Base-by-base conservation (phyloP, 768 basidiomycete species). In the Paxillus rubicundulus region DNA sequence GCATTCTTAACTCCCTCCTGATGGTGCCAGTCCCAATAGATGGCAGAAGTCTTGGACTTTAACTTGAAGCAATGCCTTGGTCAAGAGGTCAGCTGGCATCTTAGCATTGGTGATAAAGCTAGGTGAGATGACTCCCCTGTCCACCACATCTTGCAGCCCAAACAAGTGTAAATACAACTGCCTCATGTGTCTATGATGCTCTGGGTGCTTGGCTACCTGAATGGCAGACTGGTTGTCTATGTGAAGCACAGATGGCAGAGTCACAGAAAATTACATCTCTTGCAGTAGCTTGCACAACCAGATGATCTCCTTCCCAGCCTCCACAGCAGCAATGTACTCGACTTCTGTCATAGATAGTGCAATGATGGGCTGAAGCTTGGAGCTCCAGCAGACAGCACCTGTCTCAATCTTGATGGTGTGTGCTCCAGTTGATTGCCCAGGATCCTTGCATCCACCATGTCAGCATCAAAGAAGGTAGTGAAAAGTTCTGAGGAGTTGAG, bases 311-410 rank as follows among this genome's bases (percentile, higher is more conserved):
- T 67, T 52, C 7, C 53, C 54, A 4, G 67, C 69, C 5, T 61
- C 49, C 0, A 50, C 48, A 1, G 63, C 49, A 7, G 69, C 61
- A 17, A 75, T 66, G 52, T 73, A 73, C 50, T 77, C 73, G 2
- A 72, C 70, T 53, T 75, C 72, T 1, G 59, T 63, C 0, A 69
- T 74, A 2, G 72, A 76, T 1, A 64, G 46, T 0, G 74, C 60
- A 12, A 75, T 66, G 3, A 62, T 59, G 1, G 61, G 17, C 53
- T 79, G 77, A 9, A 47, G 52, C 38, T 64, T 64, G 0, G 65
- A 69, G 9, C 45, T 49, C 76, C 76, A 79, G 21, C 47, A 59
- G 10, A 76, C 63, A 1, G 63, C 47, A 0, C 68, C 70, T 39
- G 48, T 30, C 3, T 43, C 36, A 9, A 54, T 45, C 40, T 52